These are phyloP conservation scores for Suhomyces tanzawaensis DNA, from an alignment of 805 yeast genomes.

Conservation along the genomic window DNA sequence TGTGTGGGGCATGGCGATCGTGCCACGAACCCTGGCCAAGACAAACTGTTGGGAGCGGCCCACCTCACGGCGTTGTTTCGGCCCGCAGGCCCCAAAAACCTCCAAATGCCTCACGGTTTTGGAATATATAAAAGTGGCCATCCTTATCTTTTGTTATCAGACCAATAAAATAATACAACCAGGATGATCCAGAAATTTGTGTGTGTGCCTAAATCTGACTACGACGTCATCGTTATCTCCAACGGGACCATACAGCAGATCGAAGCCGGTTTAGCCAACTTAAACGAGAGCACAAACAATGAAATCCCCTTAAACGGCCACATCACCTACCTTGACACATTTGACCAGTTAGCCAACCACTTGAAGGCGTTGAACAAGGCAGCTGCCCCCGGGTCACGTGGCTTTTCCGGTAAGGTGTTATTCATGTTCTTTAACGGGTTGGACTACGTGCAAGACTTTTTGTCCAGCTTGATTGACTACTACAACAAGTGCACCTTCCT, in stretches of 20 bases:
- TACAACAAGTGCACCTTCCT: slow-evolving; percentile 12
- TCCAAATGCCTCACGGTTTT: slow-evolving; percentile 2
- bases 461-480: slow-evolving; percentile 31
- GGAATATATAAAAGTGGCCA: slow-evolving; percentile 1
- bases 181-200: slow-evolving; percentile 35
- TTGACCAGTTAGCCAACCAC: slow-evolving; percentile 18
- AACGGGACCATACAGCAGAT: slow-evolving; percentile 34
- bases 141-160: slow-evolving; percentile 17
- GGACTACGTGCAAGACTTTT: slow-evolving; percentile 28
- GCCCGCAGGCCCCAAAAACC: slow-evolving; percentile 1
- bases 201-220: slow-evolving; percentile 30
- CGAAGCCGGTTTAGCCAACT: slow-evolving; percentile 18
- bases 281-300: slow-evolving; percentile 20
- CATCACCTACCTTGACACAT: slow-evolving; percentile 25
- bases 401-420: slow-evolving; percentile 28
- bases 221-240: slow-evolving; percentile 34
- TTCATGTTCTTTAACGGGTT: slow-evolving; percentile 40
- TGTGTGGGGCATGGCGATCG: no score
- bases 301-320: slow-evolving; percentile 22
- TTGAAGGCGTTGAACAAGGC: slow-evolving; percentile 10
- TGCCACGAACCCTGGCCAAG: background rate
- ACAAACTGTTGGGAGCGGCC: background rate
- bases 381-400: slow-evolving; percentile 3
- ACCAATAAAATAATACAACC: slow-evolving; percentile 15
- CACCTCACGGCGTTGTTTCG: slow-evolving; percentile 2